Evolutionary conservation across 805 yeast genomes (phyloP).

Genomic region (Brettanomyces sp.): DNA sequence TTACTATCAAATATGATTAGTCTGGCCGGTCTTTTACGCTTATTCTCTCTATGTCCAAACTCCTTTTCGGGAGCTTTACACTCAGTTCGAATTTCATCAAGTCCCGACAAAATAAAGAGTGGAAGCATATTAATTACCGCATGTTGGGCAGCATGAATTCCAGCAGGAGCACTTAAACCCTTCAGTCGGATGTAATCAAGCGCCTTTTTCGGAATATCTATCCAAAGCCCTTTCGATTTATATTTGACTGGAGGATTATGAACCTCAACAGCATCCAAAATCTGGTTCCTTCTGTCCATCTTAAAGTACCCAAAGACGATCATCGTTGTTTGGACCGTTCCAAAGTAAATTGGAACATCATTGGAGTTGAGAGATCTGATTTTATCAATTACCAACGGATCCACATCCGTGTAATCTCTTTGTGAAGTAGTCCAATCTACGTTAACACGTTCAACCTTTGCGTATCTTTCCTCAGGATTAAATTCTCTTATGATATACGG

Average conservation of each 20-base stretch:
- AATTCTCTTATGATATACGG: slow-evolving; percentile 83
- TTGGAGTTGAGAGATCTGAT: slow-evolving; percentile 46
- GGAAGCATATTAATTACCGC: slow-evolving; percentile 77
- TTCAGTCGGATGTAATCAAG: slow-evolving; percentile 50
- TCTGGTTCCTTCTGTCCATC: slow-evolving; percentile 61
- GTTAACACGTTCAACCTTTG: slow-evolving; percentile 77
- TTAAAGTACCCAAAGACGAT: slow-evolving; percentile 91
- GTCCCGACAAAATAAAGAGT: slow-evolving; percentile 55
- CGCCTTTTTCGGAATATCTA: slow-evolving; percentile 68
- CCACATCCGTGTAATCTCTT: slow-evolving; percentile 88
- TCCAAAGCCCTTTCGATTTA: slow-evolving; percentile 80
- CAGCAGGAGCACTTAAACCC: slow-evolving; percentile 67
- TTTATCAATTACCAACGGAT: slow-evolving; percentile 65
- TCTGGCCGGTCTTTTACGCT: slow-evolving; percentile 77
- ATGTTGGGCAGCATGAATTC: slow-evolving; percentile 96
- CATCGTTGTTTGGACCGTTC: slow-evolving; percentile 62
- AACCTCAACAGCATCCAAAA: slow-evolving; percentile 91
- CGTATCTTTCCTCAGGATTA: slow-evolving; percentile 67
- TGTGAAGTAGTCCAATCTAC: slow-evolving; percentile 94
- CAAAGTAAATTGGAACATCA: slow-evolving; percentile 60
- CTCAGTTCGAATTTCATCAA: slow-evolving; percentile 77
- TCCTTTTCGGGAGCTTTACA: slow-evolving; percentile 98
- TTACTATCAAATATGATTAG: slow-evolving; percentile 74
- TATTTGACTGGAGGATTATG: slow-evolving; percentile 72
- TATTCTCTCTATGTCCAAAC: slow-evolving; percentile 66